These are phyloP conservation scores for Cladosporium sp. DNA, from an alignment of 2,329 filamentous ascomycete genomes.

Conservation along the genomic window DNA sequence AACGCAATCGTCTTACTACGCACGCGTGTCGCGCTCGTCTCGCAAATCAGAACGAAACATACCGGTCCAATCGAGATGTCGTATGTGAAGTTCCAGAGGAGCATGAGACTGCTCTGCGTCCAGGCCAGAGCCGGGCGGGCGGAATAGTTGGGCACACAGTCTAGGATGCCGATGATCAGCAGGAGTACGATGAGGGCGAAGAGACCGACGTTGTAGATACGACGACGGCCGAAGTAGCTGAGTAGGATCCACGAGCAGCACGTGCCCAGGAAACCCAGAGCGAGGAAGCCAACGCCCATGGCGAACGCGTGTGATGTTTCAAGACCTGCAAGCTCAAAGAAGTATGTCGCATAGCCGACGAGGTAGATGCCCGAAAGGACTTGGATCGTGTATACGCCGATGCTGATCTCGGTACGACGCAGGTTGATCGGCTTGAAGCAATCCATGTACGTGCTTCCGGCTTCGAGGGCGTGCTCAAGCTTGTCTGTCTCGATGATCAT, in stretches of 20 bases:
- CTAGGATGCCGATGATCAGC: slow-evolving; percentile 44
- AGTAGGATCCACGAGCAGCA: slow-evolving; percentile 46
- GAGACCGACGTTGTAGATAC: slow-evolving; percentile 45
- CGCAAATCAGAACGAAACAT: slow-evolving; percentile 43
- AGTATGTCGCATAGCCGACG: slow-evolving; percentile 51
- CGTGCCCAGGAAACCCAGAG: slow-evolving; percentile 47
- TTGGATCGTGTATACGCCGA: slow-evolving; percentile 48
- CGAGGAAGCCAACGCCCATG: slow-evolving; percentile 47
- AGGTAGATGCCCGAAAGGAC: slow-evolving; percentile 47
- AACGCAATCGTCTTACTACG: slow-evolving; percentile 43
- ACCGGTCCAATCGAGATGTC: slow-evolving; percentile 43
- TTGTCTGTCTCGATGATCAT: slow-evolving; percentile 44
- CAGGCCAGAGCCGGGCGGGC: slow-evolving; percentile 36
- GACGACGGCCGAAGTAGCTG: slow-evolving; percentile 42
- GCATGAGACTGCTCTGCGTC: slow-evolving; percentile 46
- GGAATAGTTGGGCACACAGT: slow-evolving; percentile 39
- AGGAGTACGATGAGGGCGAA: slow-evolving; percentile 39
- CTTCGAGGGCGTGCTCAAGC: slow-evolving; percentile 43
- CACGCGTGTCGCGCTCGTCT: slow-evolving; percentile 42
- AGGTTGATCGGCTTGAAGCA: slow-evolving; percentile 48
- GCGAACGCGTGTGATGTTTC: slow-evolving; percentile 43
- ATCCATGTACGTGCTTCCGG: slow-evolving; percentile 42
- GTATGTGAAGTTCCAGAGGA: slow-evolving; percentile 42
- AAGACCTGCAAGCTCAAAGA: slow-evolving; percentile 50
- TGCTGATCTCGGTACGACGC: slow-evolving; percentile 47